Evolutionary conservation across 2,329 filamentous ascomycete genomes (phyloP).

Genomic region (Laburnicola sp.): DNA sequence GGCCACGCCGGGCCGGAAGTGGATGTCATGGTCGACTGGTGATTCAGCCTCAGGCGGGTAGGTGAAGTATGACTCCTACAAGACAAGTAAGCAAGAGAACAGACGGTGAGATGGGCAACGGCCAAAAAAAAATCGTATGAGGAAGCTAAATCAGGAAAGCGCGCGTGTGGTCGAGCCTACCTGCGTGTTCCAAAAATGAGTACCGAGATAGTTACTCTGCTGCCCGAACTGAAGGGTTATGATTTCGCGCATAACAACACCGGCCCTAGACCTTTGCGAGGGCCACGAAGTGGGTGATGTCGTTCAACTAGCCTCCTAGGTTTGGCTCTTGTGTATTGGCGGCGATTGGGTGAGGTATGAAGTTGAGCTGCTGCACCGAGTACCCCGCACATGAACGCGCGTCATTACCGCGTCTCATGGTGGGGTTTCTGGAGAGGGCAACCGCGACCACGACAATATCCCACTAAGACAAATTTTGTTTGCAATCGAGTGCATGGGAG

Average conservation of each 20-base stretch:
- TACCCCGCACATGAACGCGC: slow-evolving; percentile 34
- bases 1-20: slow-evolving; percentile 82
- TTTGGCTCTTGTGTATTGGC: background rate
- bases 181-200: slow-evolving; percentile 97
- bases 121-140: no score
- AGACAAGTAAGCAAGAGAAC: no score
- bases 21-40: slow-evolving; percentile 78
- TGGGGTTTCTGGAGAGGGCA: background rate
- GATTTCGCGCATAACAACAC: slow-evolving; percentile 79
- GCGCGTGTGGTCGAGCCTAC: slow-evolving; percentile 49
- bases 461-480: no score
- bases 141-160: no score
- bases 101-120: no score
- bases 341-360: slow-evolving; percentile 14
- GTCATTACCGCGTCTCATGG: slow-evolving; percentile 7
- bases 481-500: no score
- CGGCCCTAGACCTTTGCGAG: background rate
- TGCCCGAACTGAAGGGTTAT: slow-evolving; percentile 92
- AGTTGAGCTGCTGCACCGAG: no score
- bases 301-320: background rate
- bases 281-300: background rate
- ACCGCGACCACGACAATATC: no score
- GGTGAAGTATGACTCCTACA: slow-evolving; percentile 94
- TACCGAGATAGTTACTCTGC: slow-evolving; percentile 88
- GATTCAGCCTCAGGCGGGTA: slow-evolving; percentile 69